Conservation (phyloP, 441 rosid species). For the Gossypium aridum region DNA sequence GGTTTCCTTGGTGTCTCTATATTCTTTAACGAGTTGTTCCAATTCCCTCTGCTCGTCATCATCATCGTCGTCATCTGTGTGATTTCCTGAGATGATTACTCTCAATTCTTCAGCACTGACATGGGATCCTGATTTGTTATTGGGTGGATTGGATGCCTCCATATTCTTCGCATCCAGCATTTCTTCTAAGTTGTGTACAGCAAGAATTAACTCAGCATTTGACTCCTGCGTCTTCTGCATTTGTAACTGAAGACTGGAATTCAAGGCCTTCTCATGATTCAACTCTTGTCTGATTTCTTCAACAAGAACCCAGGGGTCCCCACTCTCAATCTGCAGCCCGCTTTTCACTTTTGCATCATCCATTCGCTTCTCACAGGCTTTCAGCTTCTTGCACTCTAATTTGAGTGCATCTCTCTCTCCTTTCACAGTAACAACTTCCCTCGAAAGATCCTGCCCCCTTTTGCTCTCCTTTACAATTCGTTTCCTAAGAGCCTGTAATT, state of each 20-base stretch:
- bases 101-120: constrained; percentile 22
- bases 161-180: constrained; percentile 51
- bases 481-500: constrained; percentile 78
- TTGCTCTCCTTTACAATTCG: constrained; percentile 86
- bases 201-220: constrained; percentile 71
- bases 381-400: constrained; percentile 43
- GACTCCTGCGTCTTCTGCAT: constrained; percentile 76
- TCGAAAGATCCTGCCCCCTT: constrained; percentile 73
- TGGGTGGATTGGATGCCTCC: constrained; percentile 26
- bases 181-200: constrained; percentile 65
- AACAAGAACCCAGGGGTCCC: constrained; percentile 42
- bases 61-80: constrained; percentile 68
- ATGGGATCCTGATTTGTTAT: constrained; percentile 25
- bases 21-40: constrained; percentile 79
- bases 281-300: constrained; percentile 71
- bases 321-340: constrained; percentile 41
- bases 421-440: constrained; percentile 54
- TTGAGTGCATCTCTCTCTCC: constrained; percentile 55
- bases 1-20: constrained; percentile 53
- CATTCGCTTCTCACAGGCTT: constrained; percentile 34
- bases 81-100: constrained; percentile 30
- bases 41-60: constrained; percentile 87
- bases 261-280: constrained; percentile 62
- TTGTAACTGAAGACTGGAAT: constrained; percentile 60
- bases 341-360: constrained; percentile 38